Percentiles rank a stretch among this genome's conserved stretches.
Conservation (phyloP, 352 stramenopile genomes). For the Globisporangium camurandrum region DNA sequence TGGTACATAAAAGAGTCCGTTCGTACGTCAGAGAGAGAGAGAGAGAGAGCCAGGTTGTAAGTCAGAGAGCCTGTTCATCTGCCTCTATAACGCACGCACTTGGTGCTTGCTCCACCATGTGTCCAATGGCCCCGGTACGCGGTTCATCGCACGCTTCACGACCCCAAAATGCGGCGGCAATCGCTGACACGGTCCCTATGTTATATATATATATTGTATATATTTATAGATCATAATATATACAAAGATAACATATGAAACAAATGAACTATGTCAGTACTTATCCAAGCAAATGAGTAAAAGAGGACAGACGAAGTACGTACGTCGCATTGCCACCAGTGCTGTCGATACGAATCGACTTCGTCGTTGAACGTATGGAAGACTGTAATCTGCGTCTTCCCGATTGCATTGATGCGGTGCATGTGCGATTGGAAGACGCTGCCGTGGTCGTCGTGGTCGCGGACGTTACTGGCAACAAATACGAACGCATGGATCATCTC, state of each 20-base stretch:
- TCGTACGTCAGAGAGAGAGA: not conserved
- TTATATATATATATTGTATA: not conserved
- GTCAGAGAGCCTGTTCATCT: not conserved
- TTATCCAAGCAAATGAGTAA: not conserved
- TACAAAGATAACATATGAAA: not conserved
- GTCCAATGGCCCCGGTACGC: slow-evolving; percentile 62
- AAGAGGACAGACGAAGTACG: too few species aligned
- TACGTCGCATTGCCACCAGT: slow-evolving; percentile 84
- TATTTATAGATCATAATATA: not conserved
- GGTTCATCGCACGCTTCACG: slow-evolving; percentile 86
- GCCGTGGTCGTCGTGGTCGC: slow-evolving; percentile 83
- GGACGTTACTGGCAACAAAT: slow-evolving; percentile 70
- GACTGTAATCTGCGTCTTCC: slow-evolving; percentile 73
- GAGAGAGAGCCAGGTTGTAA: not conserved
- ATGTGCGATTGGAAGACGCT: slow-evolving; percentile 77
- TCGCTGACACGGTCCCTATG: slow-evolving; percentile 52
- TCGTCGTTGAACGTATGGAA: slow-evolving; percentile 89
- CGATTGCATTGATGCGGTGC: slow-evolving; percentile 62
- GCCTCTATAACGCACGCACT: too few species aligned
- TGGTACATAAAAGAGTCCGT: not conserved
- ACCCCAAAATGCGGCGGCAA: slow-evolving; percentile 68
- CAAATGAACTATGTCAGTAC: not conserved
- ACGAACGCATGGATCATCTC: slow-evolving; percentile 90
- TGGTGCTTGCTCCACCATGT: slow-evolving; percentile 65
- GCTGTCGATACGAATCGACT: slow-evolving; percentile 77